Evolutionary conservation across 345 rosid species (phyloP), one percentile per base, ranked within the genome.

Genomic region (Physaria fendleri): DNA sequence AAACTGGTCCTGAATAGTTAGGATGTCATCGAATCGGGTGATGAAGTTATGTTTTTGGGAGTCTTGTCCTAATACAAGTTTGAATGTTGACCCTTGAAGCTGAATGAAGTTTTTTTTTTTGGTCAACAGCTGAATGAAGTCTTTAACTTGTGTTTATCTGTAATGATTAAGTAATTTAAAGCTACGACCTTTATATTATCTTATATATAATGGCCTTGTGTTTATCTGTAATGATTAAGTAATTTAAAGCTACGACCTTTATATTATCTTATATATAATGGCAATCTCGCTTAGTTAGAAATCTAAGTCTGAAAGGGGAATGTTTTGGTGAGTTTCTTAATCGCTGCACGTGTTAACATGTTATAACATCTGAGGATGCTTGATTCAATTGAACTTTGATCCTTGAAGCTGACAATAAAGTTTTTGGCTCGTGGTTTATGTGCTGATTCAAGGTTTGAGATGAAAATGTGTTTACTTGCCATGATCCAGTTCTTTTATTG

Each of bases 91-190:
- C 48, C 4, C 15, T 14, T 12, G 18, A 37, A 56, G 49, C 4
- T 47, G 49, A 15, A 37, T 34, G 14, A 11, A 56, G 57, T 65
- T 49, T 56, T 21, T n/a, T n/a, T n/a, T n/a, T n/a, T n/a, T n/a
- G n/a, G n/a, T n/a, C n/a, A n/a, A n/a, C n/a, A n/a, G n/a, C n/a
- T n/a, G n/a, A n/a, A n/a, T n/a, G n/a, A n/a, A n/a, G n/a, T n/a
- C n/a, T n/a, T n/a, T n/a, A n/a, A n/a, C n/a, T n/a, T n/a, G n/a
- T n/a, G n/a, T n/a, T n/a, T n/a, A n/a, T n/a, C n/a, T n/a, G n/a
- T n/a, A n/a, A n/a, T n/a, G n/a, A n/a, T n/a, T n/a, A n/a, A n/a
- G n/a, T n/a, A n/a, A n/a, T n/a, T n/a, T n/a, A n/a, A n/a, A n/a
- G 15, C 56, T 41, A 9, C 4, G 8, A 14, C 21, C 44, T 56